Evolutionary conservation across 176 grass and related monocot genomes (phyloP).

Genomic region (Bolboschoenus planiculmis): DNA sequence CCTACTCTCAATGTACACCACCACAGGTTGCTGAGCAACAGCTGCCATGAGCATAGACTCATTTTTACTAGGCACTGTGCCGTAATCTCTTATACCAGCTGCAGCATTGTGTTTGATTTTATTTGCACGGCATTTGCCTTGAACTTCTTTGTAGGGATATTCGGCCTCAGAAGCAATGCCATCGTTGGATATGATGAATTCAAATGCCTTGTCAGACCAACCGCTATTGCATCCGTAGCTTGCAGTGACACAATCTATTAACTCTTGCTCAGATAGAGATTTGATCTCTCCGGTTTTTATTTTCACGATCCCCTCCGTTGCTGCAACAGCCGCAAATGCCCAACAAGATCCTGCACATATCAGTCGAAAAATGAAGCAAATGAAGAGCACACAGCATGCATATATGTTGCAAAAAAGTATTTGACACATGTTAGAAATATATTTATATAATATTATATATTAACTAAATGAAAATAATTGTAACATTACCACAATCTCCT

Average conservation of each 20-base stretch:
- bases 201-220: slow-evolving; percentile 21
- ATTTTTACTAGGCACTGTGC: slow-evolving; percentile 9
- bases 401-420: background rate
- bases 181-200: slow-evolving; percentile 17
- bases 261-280: slow-evolving; percentile 35
- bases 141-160: slow-evolving; percentile 23
- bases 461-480: background rate
- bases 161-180: slow-evolving; percentile 28
- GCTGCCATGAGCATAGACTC: slow-evolving; percentile 25
- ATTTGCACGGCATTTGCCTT: slow-evolving; percentile 21
- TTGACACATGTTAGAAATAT: background rate
- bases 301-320: slow-evolving; percentile 36
- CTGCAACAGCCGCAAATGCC: slow-evolving; percentile 35
- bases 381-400: background rate
- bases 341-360: slow-evolving; percentile 30
- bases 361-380: background rate
- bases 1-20: slow-evolving; percentile 31
- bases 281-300: slow-evolving; percentile 32
- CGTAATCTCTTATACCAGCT: background rate
- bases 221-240: slow-evolving; percentile 29
- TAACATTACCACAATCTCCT: slow-evolving; percentile 18
- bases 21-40: slow-evolving; percentile 40
- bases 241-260: slow-evolving; percentile 30
- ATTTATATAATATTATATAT: background rate
- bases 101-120: background rate